Evolutionary conservation across 768 basidiomycete genomes (phyloP), one percentile per base, ranked within the genome.

Genomic region (Termitomyces sp.): DNA sequence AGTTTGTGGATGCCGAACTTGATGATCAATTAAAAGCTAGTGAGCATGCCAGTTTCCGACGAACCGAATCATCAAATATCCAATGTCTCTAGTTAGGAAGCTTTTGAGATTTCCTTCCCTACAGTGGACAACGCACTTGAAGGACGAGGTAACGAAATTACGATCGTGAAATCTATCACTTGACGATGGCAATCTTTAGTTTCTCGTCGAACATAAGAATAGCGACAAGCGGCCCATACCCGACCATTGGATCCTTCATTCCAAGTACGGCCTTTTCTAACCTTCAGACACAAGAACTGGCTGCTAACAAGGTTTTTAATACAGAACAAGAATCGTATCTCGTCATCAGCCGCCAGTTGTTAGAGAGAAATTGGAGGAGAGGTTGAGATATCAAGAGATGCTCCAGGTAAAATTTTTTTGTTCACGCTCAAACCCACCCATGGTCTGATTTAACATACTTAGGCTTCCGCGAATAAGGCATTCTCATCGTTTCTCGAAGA

Each of bases 321-420:
- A n/a, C 58, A 93, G 91, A 48, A 97, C 93, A 2, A 95, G 87
- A 70, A 72, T 73, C 41, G 71, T 80, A 18, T 80, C 84, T 54
- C 81, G 96, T 24, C 96, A 91, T 68, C 88, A 88, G 48, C 85
- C 94, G 0, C 91, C 93, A 1, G 76, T 78, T 22, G 81, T 88
- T 33, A 78, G 75, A 58, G 67, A 65, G 37, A 83, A 88, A 65
- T 70, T 92, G 1, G 78, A 87, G 59, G 87, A 94, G 66, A 82
- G 86, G 42, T 84, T 89, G 44, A 89, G 87, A 67, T 86, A 83
- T 61, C 81, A 82, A 62, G 94, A 97, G 71, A 82, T 76, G 13
- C 81, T 93, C 4, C 68, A 81, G 69, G 82, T 81, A 31, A 48
- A 45, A 50, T 15, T 31, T 47, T 7, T 13, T 41, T 39, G 6